Conservation (phyloP, 2,329 filamentous ascomycete species). For the Exophiala viscosa region DNA sequence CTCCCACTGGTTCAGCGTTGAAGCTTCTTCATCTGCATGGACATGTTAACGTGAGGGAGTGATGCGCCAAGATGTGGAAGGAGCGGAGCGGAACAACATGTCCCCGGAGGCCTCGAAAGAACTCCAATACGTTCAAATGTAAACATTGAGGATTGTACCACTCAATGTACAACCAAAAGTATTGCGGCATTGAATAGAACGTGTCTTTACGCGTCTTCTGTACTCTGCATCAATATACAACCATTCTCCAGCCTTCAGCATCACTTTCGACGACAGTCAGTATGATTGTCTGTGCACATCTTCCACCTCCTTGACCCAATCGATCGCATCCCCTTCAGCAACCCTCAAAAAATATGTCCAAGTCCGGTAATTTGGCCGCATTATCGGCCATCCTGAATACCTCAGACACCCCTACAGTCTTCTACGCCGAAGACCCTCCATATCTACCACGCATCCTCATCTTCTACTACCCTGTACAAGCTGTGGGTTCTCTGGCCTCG, state of each 20-base stretch:
- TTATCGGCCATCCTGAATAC: conserved; percentile 25
- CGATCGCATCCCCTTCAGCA: background rate
- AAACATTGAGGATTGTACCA: too few species aligned
- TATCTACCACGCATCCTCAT: conserved; percentile 75
- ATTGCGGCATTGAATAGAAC: background rate
- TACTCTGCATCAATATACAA: background rate
- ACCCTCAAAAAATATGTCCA: conserved; percentile 23
- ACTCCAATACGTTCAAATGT: too few species aligned
- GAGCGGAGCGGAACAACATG: too few species aligned
- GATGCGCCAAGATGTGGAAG: too few species aligned
- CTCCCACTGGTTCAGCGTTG: too few species aligned
- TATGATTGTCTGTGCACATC: conserved; percentile 1
- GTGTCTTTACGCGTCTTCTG: background rate
- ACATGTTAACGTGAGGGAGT: too few species aligned
- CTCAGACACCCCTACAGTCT: conserved; percentile 57
- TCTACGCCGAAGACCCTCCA: conserved; percentile 80
- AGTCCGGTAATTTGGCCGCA: conserved; percentile 29
- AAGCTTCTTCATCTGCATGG: too few species aligned
- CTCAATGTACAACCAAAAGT: too few species aligned
- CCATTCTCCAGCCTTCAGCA: background rate
- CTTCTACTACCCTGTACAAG: conserved; percentile 89
- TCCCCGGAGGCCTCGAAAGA: too few species aligned
- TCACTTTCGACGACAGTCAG: background rate
- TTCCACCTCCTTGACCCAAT: background rate
- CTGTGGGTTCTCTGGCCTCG: conserved; percentile 78